phyloP scores from a whole-genome alignment of 495 filamentous ascomycete species.

The Neurospora tetrasperma region DNA sequence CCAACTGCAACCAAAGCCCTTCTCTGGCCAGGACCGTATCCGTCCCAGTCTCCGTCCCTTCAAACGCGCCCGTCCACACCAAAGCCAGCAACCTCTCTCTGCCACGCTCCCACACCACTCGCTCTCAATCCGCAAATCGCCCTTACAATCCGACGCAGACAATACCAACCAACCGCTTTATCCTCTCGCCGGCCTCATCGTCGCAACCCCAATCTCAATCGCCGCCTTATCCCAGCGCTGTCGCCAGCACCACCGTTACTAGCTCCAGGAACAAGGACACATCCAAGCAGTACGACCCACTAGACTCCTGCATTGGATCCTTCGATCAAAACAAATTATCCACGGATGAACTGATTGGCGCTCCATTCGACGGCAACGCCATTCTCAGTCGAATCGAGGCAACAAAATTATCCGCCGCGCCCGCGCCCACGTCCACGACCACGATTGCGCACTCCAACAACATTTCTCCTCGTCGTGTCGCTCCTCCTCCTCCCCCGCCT shows the following conservation, averaged over 20 bases:
- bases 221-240: conserved; percentile 1
- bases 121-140: conserved; percentile 15
- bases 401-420: conserved; percentile 33
- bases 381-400: conserved; percentile 62
- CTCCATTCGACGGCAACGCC: conserved; percentile 57
- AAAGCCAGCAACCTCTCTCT: conserved; percentile 19
- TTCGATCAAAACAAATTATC: background rate
- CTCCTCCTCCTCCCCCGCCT: conserved; percentile 40
- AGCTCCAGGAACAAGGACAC: background rate
- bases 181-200: conserved; percentile 3
- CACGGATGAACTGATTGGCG: conserved; percentile 59
- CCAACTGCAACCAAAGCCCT: conserved; percentile 38
- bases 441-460: background rate
- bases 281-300: conserved; percentile 1
- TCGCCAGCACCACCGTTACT: conserved; percentile 2
- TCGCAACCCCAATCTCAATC: conserved; percentile 9
- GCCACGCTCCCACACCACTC: conserved; percentile 27
- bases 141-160: conserved; percentile 25
- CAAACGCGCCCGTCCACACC: conserved; percentile 29
- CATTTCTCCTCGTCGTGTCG: conserved; percentile 26
- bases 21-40: conserved; percentile 34
- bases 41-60: conserved; percentile 12
- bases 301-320: conserved; percentile 1
- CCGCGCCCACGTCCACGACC: conserved; percentile 11
- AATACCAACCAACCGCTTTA: conserved; percentile 25